These are phyloP conservation scores for Kuraishia ogatae DNA, from an alignment of 805 yeast species.

Conservation along the genomic window DNA sequence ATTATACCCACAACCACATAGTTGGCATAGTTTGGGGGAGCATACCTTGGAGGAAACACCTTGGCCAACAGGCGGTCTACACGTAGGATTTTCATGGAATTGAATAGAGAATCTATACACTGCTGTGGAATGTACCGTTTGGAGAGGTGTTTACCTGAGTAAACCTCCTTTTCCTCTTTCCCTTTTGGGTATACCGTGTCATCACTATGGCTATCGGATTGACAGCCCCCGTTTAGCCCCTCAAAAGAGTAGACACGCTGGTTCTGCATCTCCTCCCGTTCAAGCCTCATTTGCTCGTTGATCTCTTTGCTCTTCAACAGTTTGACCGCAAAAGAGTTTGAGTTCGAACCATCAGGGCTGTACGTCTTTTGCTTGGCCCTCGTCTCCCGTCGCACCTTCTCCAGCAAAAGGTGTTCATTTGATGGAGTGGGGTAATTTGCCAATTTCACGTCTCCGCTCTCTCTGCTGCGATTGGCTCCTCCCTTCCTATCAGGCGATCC, in stretches of 20 bases:
- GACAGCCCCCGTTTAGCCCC: not conserved
- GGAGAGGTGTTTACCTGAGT: constrained; percentile 32
- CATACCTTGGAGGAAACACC: constrained; percentile 58
- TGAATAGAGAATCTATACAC: constrained; percentile 27
- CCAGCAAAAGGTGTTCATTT: not conserved
- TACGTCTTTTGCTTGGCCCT: not conserved
- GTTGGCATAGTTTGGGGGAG: constrained; percentile 63
- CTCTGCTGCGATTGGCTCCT: no score
- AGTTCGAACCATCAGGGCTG: not conserved
- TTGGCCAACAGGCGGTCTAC: constrained; percentile 54
- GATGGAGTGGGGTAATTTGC: not conserved
- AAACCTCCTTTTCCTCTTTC: constrained; percentile 34
- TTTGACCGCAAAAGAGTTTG: not conserved
- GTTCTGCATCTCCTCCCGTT: not conserved
- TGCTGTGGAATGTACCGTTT: constrained; percentile 36
- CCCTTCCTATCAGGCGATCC: not conserved
- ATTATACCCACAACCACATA: constrained; percentile 78
- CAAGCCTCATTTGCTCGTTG: not conserved
- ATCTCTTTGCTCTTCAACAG: not conserved
- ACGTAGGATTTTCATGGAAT: constrained; percentile 45
- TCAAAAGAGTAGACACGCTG: not conserved
- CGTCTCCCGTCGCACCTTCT: not conserved
- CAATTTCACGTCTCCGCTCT: no score
- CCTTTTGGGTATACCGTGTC: not conserved
- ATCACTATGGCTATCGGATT: not conserved